Evolutionary conservation across 169 alveolate genomes (phyloP).

Genomic region (Eimeria praecox): DNA sequence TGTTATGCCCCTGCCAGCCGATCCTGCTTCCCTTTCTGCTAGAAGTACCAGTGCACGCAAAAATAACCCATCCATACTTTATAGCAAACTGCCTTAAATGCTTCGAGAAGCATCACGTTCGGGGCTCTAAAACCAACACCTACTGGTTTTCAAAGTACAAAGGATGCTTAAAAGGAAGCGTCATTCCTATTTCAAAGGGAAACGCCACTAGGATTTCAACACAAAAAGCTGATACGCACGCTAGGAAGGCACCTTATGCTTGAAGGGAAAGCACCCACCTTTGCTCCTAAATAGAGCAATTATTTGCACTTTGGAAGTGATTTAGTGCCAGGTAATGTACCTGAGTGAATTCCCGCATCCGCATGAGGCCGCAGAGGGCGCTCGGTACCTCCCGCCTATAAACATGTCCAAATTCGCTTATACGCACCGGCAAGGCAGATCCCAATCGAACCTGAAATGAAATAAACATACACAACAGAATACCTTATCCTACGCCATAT

Average conservation of each 20-base stretch:
- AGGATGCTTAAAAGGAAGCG: neutral
- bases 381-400: slow-evolving; percentile 99
- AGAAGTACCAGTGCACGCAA: neutral
- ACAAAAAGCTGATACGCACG: neutral
- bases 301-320: neutral
- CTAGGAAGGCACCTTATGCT: neutral
- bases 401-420: slow-evolving; percentile 99
- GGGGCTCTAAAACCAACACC: neutral
- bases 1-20: neutral
- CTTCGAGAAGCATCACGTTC: too few relatives aligned
- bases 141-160: neutral
- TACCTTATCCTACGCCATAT: too few relatives aligned
- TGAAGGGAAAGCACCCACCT: neutral
- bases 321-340: neutral
- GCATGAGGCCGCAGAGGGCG: slow-evolving; percentile 98
- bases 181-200: neutral
- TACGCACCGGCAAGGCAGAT: slow-evolving; percentile 95
- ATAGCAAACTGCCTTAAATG: neutral
- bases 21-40: neutral
- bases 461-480: neutral
- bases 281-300: neutral
- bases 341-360: slow-evolving; percentile 83
- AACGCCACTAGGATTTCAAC: neutral
- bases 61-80: neutral
- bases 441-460: slow-evolving; percentile 17